These are phyloP conservation scores for Suillus weaverae DNA, from an alignment of 768 basidiomycete genomes.

Conservation along the genomic window DNA sequence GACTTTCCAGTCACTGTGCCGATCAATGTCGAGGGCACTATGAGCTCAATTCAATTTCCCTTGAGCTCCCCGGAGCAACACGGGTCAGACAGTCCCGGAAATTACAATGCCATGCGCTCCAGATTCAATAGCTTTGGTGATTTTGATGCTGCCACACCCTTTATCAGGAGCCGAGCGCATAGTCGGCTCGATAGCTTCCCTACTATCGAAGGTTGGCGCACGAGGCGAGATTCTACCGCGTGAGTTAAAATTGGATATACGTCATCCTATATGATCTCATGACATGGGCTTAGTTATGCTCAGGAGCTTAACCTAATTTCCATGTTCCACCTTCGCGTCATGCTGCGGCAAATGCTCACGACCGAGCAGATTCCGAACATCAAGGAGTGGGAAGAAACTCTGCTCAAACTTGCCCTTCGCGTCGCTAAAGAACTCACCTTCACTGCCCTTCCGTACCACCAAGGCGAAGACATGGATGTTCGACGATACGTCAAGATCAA, in stretches of 20 bases:
- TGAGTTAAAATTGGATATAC: constrained; percentile 40
- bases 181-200: constrained; percentile 65
- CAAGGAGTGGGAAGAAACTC: constrained; percentile 84
- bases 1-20: constrained; percentile 58
- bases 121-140: constrained; percentile 75
- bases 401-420: constrained; percentile 79
- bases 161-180: constrained; percentile 82
- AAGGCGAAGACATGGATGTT: constrained; percentile 94
- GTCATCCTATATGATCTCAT: constrained; percentile 4
- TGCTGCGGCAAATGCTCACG: constrained; percentile 88
- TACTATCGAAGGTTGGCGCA: constrained; percentile 77
- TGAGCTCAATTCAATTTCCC: constrained; percentile 81
- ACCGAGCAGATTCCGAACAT: constrained; percentile 81
- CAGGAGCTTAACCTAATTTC: constrained; percentile 83
- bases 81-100: constrained; percentile 55
- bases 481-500: constrained; percentile 97
- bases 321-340: constrained; percentile 85
- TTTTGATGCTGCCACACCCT: constrained; percentile 70
- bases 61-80: constrained; percentile 72
- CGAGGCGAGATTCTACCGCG: constrained; percentile 87
- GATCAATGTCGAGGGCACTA: constrained; percentile 47
- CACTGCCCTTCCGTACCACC: constrained; percentile 63
- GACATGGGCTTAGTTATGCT: constrained; percentile 55
- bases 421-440: constrained; percentile 87
- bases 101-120: constrained; percentile 50